Evolutionary conservation across 2,329 filamentous ascomycete genomes (phyloP), one percentile per base, ranked within the genome.

Genomic region (Fusarium ambrosium): DNA sequence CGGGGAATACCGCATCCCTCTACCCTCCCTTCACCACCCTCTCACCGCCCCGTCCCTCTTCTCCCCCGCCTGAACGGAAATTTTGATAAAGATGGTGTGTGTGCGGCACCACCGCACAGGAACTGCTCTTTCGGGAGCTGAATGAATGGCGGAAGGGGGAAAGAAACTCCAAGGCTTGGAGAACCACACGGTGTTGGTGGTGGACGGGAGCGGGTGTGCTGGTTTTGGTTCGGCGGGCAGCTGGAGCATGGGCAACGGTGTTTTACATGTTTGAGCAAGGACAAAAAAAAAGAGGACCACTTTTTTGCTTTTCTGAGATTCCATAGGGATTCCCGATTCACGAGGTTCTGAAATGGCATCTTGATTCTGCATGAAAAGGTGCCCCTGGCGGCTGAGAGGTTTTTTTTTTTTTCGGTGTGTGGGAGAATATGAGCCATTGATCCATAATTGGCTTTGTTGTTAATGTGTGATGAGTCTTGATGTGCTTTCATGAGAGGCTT

Each of bases 221-320:
- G 34, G 62, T 72, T 60, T 60, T 64, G 72, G 60, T 76, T 73
- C 67, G 71, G 71, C 66, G 66, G 72, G 71, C 60, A 78, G 79
- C 75, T 78, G 81, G 79, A 81, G 81, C 81, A 82, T 81, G 80
- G 80, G 80, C 66, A 77, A 77, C 71, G 80, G 80, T 82, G 80
- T 82, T 82, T 80, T 80, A 79, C 79, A 80, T 80, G 79, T 80
- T 79, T 79, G 72, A 79, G 79, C 79, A 80, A 80, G 78, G 77
- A 53, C 24, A 29, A 34, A 75, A 73, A 77, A 62, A 74, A 76
- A 75, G 68, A 71, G 56, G 27, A 76, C 43, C 77, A 29, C 76
- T 64, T 74, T 39, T 39, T 78, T 80, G 72, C 74, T 78, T 77
- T 80, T 77, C 73, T 74, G 76, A 79, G 78, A 78, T 81, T 79